Percentiles rank a stretch among this genome's conserved stretches.
These are phyloP conservation scores for Citrullus mucosospermus DNA, from an alignment of 306 rosid genomes.

Conservation along the genomic window DNA sequence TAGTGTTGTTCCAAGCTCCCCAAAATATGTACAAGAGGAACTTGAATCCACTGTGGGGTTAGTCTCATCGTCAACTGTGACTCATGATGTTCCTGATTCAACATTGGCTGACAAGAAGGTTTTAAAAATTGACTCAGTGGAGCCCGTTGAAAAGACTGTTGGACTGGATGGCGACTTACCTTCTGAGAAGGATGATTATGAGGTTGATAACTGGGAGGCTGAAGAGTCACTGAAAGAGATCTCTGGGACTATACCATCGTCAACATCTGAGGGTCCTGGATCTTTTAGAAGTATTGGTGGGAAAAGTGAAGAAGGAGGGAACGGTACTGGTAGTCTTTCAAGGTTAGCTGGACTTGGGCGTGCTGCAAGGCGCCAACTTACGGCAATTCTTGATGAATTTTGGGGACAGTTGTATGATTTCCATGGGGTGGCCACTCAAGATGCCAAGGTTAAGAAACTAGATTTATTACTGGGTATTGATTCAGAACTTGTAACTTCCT, in stretches of 20 bases:
- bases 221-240: conserved; percentile 53
- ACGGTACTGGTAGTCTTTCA: conserved; percentile 82
- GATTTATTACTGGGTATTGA: conserved; percentile 50
- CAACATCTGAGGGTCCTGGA: conserved; percentile 70
- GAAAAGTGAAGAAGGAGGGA: conserved; percentile 83
- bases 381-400: conserved; percentile 64
- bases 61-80: conserved; percentile 24
- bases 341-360: conserved; percentile 92
- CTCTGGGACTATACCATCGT: conserved; percentile 28
- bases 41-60: conserved; percentile 25
- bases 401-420: conserved; percentile 87
- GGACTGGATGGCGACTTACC: conserved; percentile 41
- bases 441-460: conserved; percentile 56
- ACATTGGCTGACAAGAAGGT: conserved; percentile 18
- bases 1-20: conserved; percentile 21
- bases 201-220: conserved; percentile 61
- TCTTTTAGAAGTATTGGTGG: conserved; percentile 86
- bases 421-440: conserved; percentile 51
- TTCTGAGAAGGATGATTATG: conserved; percentile 60
- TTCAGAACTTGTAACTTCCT: conserved; percentile 26
- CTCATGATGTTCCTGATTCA: conserved; percentile 28
- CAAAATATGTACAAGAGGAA: conserved; percentile 21
- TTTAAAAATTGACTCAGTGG: conserved; percentile 21
- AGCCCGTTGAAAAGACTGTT: conserved; percentile 35
- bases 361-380: conserved; percentile 85